These are phyloP conservation scores for Neofusicoccum sp. DNA, from an alignment of 2,329 filamentous ascomycete species.

Conservation along the genomic window DNA sequence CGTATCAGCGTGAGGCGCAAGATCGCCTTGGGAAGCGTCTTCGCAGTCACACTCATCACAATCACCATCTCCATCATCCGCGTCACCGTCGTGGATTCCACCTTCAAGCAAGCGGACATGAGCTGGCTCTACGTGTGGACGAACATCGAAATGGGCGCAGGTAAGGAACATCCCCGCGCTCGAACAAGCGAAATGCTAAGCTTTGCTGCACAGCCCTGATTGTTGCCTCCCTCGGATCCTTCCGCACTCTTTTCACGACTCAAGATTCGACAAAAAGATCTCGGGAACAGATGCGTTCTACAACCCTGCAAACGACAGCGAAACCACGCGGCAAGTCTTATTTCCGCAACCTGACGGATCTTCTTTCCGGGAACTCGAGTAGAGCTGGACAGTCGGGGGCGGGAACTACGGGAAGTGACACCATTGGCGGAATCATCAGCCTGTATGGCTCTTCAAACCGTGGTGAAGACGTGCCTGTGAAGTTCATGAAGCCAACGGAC, in stretches of 20 bases:
- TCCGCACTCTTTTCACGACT: not conserved
- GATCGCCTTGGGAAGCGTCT: conserved; percentile 11
- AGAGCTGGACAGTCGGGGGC: not conserved
- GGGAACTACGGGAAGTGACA: not conserved
- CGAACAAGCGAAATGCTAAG: not conserved
- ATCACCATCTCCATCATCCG: conserved; percentile 17
- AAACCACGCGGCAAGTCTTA: not conserved
- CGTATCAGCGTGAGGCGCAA: conserved; percentile 7
- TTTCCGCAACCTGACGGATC: not conserved
- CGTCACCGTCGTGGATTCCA: not conserved
- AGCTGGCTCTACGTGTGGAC: conserved; percentile 22
- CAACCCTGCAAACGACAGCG: not conserved
- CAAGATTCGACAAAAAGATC: not conserved
- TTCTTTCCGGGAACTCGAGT: not conserved
- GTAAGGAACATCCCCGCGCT: conserved; percentile 3
- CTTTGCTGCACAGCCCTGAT: not conserved
- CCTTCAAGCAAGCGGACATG: not conserved
- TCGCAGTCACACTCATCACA: conserved; percentile 11
- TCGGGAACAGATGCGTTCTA: not conserved
- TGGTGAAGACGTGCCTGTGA: not conserved
- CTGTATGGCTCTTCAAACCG: not conserved
- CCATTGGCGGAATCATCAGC: not conserved
- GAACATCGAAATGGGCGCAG: conserved; percentile 16
- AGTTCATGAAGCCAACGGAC: not conserved
- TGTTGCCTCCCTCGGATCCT: not conserved